Conservation (phyloP, 805 yeast species). For the Blastobotrys muscicola region DNA sequence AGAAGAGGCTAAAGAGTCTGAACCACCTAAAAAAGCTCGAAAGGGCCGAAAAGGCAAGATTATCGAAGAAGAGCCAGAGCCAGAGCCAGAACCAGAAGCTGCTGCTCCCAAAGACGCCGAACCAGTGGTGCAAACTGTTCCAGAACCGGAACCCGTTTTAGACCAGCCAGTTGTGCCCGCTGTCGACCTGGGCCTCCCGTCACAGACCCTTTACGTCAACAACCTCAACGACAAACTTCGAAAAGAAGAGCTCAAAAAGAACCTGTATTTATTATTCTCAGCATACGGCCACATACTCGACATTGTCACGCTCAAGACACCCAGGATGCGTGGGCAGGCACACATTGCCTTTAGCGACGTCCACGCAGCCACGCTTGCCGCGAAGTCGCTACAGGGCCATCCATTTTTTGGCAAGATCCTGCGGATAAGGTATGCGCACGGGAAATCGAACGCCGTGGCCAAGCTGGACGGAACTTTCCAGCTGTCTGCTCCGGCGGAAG, state of each 20-base stretch:
- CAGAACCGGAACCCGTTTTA: no score
- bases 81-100: constrained; percentile 1
- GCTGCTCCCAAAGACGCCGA: no score
- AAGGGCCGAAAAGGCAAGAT: background rate
- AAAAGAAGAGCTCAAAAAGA: constrained; percentile 25
- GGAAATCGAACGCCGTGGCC: constrained; percentile 24
- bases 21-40: no score
- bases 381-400: constrained; percentile 22
- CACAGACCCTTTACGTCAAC: constrained; percentile 29
- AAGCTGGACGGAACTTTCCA: constrained; percentile 23
- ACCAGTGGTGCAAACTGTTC: constrained; percentile 1
- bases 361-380: constrained; percentile 26
- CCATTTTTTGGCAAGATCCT: constrained; percentile 28
- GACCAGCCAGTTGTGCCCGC: background rate
- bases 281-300: constrained; percentile 29
- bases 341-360: constrained; percentile 28
- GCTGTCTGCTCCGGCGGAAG: constrained; percentile 13
- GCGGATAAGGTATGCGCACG: constrained; percentile 24
- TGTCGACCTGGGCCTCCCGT: constrained; percentile 8
- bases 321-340: constrained; percentile 36
- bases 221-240: constrained; percentile 31
- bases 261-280: constrained; percentile 31
- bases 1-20: no score
- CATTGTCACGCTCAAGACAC: constrained; percentile 29
- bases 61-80: constrained; percentile 1